Conservation (phyloP, 208 protist genomes). For the Leishmania turanica region DNA sequence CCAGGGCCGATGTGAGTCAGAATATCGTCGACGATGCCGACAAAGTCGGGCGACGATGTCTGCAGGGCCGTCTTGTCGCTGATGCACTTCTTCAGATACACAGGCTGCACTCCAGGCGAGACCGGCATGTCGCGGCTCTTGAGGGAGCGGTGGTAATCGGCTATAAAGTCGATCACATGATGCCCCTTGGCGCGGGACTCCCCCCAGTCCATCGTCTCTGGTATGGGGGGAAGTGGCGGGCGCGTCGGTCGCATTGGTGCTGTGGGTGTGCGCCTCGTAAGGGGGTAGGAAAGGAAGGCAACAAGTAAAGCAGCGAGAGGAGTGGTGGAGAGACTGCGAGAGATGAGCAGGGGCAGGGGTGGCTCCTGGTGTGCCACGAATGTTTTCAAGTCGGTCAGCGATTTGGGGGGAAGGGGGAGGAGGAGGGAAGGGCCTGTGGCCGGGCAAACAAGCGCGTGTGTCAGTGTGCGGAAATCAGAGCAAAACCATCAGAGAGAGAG, state of each 20-base stretch:
- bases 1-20: constrained; percentile 53
- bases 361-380: no score
- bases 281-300: neutral
- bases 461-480: no score
- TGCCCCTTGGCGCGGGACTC: constrained; percentile 39
- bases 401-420: neutral
- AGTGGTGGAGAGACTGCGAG: no score
- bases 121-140: constrained; percentile 39
- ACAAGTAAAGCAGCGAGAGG: neutral
- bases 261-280: neutral
- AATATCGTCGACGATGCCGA: constrained; percentile 47
- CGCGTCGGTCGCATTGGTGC: constrained; percentile 33
- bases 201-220: constrained; percentile 44
- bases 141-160: constrained; percentile 39
- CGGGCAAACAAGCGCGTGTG: neutral
- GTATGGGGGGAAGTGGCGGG: constrained; percentile 36
- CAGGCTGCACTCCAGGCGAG: constrained; percentile 45
- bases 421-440: neutral
- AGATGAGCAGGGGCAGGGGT: no score
- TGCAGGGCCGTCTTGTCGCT: constrained; percentile 28
- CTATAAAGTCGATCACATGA: constrained; percentile 50
- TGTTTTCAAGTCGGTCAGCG: no score
- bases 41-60: constrained; percentile 29
- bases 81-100: constrained; percentile 47
- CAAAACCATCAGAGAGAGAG: no score